A percentile compares a stretch with the other conserved stretches of the same genome.
phyloP scores from a whole-genome alignment of 352 stramenopile species.

The Pythium aristosporum region DNA sequence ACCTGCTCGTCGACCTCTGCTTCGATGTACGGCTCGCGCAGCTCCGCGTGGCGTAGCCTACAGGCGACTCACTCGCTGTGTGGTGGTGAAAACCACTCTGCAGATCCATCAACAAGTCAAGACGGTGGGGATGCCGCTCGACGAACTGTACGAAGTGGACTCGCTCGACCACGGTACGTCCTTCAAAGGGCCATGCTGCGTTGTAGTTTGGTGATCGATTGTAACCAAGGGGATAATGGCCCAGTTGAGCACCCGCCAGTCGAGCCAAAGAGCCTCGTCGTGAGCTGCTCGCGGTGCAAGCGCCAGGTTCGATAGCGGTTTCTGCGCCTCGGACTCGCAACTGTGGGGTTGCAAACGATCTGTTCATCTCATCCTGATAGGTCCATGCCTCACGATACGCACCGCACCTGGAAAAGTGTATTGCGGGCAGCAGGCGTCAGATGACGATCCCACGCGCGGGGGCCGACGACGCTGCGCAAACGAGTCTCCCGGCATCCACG shows the following conservation, averaged over 20 bases:
- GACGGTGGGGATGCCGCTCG: constrained; percentile 57
- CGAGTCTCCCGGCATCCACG: background rate
- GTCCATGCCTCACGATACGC: constrained; percentile 72
- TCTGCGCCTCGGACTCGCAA: background rate
- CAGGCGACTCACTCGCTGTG: too few relatives aligned
- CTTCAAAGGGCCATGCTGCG: background rate
- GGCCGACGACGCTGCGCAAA: constrained; percentile 14
- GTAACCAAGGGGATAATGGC: background rate
- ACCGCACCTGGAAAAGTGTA: constrained; percentile 74
- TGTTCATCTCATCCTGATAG: constrained; percentile 15
- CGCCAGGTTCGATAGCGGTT: constrained; percentile 40
- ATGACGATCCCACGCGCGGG: constrained; percentile 13
- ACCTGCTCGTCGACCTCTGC: constrained; percentile 64
- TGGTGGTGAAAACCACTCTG: too few relatives aligned
- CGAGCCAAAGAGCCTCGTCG: constrained; percentile 49
- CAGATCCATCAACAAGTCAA: constrained; percentile 68
- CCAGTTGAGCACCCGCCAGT: constrained; percentile 32
- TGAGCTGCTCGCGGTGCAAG: constrained; percentile 64
- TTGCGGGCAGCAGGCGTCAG: constrained; percentile 54
- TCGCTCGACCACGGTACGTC: constrained; percentile 45
- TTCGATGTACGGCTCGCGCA: constrained; percentile 42
- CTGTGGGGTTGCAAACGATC: too few relatives aligned
- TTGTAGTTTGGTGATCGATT: too few relatives aligned
- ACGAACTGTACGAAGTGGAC: constrained; percentile 72
- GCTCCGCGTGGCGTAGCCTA: background rate